Evolutionary conservation across 306 rosid species (phyloP).

Genomic region (Hylodesmum podocarpum): DNA sequence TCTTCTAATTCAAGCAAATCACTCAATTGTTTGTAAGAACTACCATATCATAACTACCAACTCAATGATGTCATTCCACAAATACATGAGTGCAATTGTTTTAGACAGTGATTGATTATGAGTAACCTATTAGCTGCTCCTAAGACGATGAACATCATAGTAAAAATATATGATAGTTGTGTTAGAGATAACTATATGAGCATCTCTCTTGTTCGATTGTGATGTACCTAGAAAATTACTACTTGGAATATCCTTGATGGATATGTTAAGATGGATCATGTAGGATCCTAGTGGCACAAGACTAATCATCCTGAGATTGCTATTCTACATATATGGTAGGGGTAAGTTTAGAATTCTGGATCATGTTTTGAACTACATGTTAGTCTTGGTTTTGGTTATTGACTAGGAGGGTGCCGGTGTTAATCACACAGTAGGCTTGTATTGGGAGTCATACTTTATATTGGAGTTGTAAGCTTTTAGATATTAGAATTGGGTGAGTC

Average conservation of each 20-base stretch:
- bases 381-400: no score
- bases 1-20: background rate
- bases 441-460: no score
- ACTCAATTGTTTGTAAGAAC: background rate
- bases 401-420: no score
- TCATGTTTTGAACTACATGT: no score
- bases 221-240: background rate
- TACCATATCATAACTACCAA: background rate
- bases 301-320: no score
- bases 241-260: background rate
- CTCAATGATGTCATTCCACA: background rate
- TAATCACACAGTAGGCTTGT: no score
- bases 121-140: background rate
- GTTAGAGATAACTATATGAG: background rate
- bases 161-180: background rate
- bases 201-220: background rate
- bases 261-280: background rate
- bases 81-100: background rate
- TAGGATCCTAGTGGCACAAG: background rate
- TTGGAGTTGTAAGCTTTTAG: no score
- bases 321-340: no score
- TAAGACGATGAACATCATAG: background rate
- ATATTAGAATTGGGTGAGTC: no score
- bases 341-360: no score
- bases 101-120: background rate